Percentiles rank a stretch among this genome's conserved stretches.
phyloP scores from a whole-genome alignment of 257 asterid genomes.

The Solanum arcanum region DNA sequence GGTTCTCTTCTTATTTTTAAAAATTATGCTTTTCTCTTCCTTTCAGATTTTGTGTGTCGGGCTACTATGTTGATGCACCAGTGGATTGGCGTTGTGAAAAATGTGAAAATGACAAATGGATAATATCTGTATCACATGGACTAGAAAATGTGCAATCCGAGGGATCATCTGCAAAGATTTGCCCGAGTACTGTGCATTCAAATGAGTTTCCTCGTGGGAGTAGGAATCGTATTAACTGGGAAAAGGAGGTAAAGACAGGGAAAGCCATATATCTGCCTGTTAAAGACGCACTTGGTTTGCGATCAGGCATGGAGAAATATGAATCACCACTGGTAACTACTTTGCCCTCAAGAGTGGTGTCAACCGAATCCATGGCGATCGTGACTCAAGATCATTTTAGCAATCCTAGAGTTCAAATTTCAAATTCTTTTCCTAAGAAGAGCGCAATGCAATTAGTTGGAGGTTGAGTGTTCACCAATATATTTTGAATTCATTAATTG shows the following conservation, averaged over 20 bases:
- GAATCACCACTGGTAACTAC: neutral
- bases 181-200: too few relatives aligned
- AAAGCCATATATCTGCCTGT: neutral
- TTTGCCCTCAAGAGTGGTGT: neutral
- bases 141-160: neutral
- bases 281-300: neutral
- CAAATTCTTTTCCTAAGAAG: neutral
- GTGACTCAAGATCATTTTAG: neutral
- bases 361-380: neutral
- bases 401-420: neutral
- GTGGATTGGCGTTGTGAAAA: constrained; percentile 41
- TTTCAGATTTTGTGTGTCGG: constrained; percentile 45
- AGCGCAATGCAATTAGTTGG: neutral
- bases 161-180: neutral
- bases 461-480: neutral
- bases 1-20: neutral
- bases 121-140: constrained; percentile 4
- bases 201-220: neutral
- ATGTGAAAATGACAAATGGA: constrained; percentile 11
- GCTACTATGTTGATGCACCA: neutral
- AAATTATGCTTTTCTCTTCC: neutral
- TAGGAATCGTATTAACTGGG: neutral
- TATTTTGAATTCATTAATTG: neutral
- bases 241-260: neutral
- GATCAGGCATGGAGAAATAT: neutral